Evolutionary conservation across 129 eudicot species (phyloP), one percentile per base, ranked within the genome.

Genomic region (Escallonia rubra): DNA sequence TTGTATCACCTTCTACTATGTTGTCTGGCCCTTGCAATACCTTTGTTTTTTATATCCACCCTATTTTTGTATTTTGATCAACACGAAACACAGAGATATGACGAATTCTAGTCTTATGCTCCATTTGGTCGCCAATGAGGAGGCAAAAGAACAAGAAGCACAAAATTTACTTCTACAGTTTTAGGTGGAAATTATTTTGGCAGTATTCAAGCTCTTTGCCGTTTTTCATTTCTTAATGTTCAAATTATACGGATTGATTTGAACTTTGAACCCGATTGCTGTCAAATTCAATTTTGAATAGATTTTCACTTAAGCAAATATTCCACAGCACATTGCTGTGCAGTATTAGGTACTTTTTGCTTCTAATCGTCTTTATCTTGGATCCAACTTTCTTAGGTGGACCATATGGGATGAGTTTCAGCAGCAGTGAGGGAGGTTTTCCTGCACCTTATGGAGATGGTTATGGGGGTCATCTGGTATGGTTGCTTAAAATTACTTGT

Each of bases 381-480:
- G 50, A 39, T 71, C 23, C 66, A 38, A 43, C 66, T 69, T 57
- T 70, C 41, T 14, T 68, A 90, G 97, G 97, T 77, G 88, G 90
- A 44, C 56, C 90, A 43, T 88, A 85, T 79, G 90, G 87, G 73
- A 75, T 73, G 83, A 79, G 75, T 43, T 74, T 62, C 69, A 78
- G 70, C 75, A 71, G 79, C 57, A 72, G 85, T 38, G 94, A 85
- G 64, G 85, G 77, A 47, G 79, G 76, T 45, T 81, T 74, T 68
- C 79, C 82, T 65, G 66, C 69, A 62, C 73, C 87, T 49, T 88
- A 79, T 73, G 87, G 86, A 7, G 82, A 85, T 75, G 83, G 83
- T 65, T 88, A 91, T 76, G 81, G 82, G 10, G 70, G 40, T 71
- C 89, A 65, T 73, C 69, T 72, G 97, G 97, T 91, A 74, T 74